These are phyloP conservation scores for Heritiera littoralis DNA, from an alignment of 345 rosid species.

Conservation along the genomic window DNA sequence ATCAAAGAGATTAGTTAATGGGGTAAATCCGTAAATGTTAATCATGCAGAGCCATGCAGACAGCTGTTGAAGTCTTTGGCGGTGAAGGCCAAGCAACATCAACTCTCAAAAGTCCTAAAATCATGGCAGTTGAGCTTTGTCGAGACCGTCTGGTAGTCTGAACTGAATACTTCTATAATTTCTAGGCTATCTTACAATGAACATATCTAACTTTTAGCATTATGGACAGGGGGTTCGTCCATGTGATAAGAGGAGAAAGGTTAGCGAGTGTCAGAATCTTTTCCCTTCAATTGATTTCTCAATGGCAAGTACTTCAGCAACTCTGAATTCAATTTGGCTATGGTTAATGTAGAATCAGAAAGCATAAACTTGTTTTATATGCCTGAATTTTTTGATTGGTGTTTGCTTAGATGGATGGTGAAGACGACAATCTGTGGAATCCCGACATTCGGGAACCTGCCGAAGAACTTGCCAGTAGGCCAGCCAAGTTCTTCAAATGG, in stretches of 20 bases:
- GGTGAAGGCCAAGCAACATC: conserved; percentile 14
- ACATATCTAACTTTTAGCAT: neutral
- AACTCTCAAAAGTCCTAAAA: conserved; percentile 35
- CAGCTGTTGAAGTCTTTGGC: conserved; percentile 67
- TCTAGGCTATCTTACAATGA: neutral
- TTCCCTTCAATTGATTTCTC: conserved; percentile 82
- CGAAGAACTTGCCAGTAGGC: conserved; percentile 63
- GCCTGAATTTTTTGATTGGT: neutral
- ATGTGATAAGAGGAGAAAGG: conserved; percentile 71
- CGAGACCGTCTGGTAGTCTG: conserved; percentile 66
- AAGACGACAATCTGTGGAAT: conserved; percentile 64
- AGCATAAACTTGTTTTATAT: too few species aligned
- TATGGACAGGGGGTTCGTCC: conserved; percentile 71
- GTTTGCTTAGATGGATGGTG: conserved; percentile 55
- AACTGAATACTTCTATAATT: neutral
- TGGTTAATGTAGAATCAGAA: too few species aligned
- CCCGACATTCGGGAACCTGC: conserved; percentile 47
- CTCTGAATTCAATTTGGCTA: too few species aligned
- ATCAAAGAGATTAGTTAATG: neutral
- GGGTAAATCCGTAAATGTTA: neutral
- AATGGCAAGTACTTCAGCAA: conserved; percentile 44
- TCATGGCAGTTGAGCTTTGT: conserved; percentile 60
- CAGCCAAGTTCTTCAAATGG: conserved; percentile 57
- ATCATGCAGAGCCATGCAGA: conserved; percentile 57
- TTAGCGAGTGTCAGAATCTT: conserved; percentile 49